Conservation (phyloP, 208 protist species). For the Entamoeba invadens region DNA sequence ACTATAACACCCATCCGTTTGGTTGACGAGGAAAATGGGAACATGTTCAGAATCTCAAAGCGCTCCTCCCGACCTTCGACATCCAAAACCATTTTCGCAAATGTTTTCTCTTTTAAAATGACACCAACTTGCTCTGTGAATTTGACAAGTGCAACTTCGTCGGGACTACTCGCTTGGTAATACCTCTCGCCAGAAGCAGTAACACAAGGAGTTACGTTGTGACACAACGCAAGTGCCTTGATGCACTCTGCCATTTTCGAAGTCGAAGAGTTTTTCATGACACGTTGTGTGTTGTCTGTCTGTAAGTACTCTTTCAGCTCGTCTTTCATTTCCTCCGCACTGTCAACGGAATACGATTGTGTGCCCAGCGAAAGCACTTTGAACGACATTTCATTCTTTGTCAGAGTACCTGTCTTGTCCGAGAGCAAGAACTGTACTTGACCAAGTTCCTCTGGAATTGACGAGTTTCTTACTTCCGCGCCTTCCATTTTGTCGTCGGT, state of each 20-base stretch:
- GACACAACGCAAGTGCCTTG: constrained; percentile 42
- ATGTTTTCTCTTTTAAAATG: constrained; percentile 23
- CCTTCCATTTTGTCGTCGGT: constrained; percentile 46
- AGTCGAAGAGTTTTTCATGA: background rate
- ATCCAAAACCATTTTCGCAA: constrained; percentile 31
- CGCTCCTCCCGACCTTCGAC: constrained; percentile 27
- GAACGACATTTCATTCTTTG: constrained; percentile 78
- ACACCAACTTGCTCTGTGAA: constrained; percentile 63
- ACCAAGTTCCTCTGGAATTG: constrained; percentile 89
- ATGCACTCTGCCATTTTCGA: background rate
- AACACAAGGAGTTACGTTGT: constrained; percentile 79
- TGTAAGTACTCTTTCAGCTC: background rate
- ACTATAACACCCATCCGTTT: constrained; percentile 95
- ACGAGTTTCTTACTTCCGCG: constrained; percentile 70
- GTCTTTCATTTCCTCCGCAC: constrained; percentile 32
- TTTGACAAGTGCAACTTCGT: constrained; percentile 77
- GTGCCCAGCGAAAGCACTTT: constrained; percentile 31
- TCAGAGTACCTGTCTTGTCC: constrained; percentile 95
- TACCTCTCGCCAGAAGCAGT: constrained; percentile 39
- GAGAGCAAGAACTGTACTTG: constrained; percentile 80
- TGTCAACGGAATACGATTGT: background rate
- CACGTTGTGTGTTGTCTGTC: background rate
- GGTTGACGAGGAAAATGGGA: constrained; percentile 85
- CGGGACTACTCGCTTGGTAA: constrained; percentile 55
- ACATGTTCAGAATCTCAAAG: constrained; percentile 77